Percentiles rank a stretch among this genome's conserved stretches.
Evolutionary conservation across 805 yeast genomes (phyloP).

Genomic region (Cyberlindnera veronae): DNA sequence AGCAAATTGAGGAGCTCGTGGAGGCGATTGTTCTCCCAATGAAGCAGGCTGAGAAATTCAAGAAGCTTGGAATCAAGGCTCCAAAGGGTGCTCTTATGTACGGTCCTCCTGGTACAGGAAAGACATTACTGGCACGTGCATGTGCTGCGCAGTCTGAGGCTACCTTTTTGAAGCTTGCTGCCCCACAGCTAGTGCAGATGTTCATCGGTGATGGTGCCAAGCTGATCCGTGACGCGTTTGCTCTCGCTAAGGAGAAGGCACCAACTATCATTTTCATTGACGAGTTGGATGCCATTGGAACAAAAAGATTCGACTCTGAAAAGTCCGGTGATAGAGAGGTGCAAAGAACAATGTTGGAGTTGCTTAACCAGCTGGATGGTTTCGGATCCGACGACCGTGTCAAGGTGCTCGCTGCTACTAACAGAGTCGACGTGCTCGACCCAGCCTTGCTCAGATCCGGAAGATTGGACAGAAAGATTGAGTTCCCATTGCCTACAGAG

Average conservation of each 20-base stretch:
- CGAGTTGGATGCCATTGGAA: slow-evolving; percentile 98
- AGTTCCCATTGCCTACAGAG: slow-evolving; percentile 95
- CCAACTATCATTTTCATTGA: slow-evolving; percentile 98
- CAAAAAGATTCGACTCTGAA: slow-evolving; percentile 95
- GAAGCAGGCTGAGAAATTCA: slow-evolving; percentile 97
- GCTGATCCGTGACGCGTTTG: slow-evolving; percentile 95
- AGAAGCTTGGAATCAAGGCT: slow-evolving; percentile 90
- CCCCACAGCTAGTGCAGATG: slow-evolving; percentile 98
- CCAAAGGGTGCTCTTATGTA: slow-evolving; percentile 98
- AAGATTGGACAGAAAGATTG: slow-evolving; percentile 95
- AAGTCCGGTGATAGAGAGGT: slow-evolving; percentile 98
- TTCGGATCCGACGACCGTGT: slow-evolving; percentile 97
- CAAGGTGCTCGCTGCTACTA: slow-evolving; percentile 96
- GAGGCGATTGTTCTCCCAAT: slow-evolving; percentile 98
- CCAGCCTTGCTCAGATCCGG: slow-evolving; percentile 99
- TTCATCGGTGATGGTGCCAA: slow-evolving; percentile 99
- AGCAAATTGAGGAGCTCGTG: slow-evolving; percentile 95
- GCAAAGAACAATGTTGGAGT: slow-evolving; percentile 98
- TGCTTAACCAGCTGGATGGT: slow-evolving; percentile 95
- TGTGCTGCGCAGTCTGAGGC: slow-evolving; percentile 99
- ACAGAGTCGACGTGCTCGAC: slow-evolving; percentile 95
- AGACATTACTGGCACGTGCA: slow-evolving; percentile 93
- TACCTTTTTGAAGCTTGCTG: slow-evolving; percentile 92
- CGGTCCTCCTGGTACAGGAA: slow-evolving; percentile 99
- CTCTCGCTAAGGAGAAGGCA: slow-evolving; percentile 95